Conservation (phyloP, 257 asterid species). For the Marsdenia floribunda region DNA sequence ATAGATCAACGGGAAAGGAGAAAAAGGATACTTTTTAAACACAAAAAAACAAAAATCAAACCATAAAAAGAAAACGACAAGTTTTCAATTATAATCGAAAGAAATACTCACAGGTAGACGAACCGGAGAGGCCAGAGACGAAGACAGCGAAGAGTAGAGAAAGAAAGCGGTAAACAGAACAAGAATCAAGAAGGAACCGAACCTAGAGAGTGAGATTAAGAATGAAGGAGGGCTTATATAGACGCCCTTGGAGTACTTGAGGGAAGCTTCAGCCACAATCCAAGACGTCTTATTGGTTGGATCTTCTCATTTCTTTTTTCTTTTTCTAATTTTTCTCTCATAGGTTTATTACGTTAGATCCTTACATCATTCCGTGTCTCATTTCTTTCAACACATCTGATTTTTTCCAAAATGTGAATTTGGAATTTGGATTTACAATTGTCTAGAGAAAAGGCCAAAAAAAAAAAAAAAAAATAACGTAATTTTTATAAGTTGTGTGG, state of each 20-base stretch:
- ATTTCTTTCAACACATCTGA: too few relatives aligned
- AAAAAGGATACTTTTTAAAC: not conserved
- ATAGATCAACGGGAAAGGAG: not conserved
- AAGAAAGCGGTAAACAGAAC: not conserved
- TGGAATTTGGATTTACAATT: too few relatives aligned
- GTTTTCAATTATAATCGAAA: not conserved
- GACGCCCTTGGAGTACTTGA: not conserved
- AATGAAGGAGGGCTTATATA: conserved; percentile 22
- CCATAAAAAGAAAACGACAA: not conserved
- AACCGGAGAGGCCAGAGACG: conserved; percentile 12
- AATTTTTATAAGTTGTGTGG: too few relatives aligned
- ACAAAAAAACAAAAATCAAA: not conserved
- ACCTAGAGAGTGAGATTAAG: not conserved
- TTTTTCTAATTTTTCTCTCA: too few relatives aligned
- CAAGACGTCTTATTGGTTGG: conserved; percentile 10
- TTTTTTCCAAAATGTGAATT: too few relatives aligned
- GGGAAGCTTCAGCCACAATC: conserved; percentile 14
- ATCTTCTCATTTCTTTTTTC: not conserved
- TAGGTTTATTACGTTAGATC: not conserved
- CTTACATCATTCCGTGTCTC: not conserved
- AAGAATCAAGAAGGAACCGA: too few relatives aligned
- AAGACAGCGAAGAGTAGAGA: not conserved
- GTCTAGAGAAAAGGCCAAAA: too few relatives aligned
- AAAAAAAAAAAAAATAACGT: too few relatives aligned
- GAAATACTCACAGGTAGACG: conserved; percentile 4